These are phyloP conservation scores for Lolium multiflorum DNA, from an alignment of 176 grass and related monocot species.

Conservation along the genomic window DNA sequence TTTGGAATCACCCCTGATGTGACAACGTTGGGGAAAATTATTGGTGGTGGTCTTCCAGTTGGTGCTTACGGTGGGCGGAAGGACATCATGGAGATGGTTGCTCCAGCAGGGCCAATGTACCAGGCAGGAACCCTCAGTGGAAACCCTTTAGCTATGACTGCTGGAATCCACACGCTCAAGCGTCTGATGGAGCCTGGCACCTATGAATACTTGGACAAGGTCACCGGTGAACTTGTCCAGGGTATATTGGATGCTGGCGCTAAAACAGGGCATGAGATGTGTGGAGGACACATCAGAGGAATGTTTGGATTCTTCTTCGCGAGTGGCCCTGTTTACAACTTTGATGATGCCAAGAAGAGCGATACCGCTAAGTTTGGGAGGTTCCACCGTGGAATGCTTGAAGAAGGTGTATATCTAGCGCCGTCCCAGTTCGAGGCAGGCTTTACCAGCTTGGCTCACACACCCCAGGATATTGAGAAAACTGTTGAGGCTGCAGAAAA, in stretches of 20 bases:
- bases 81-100: slow-evolving; percentile 98
- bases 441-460: slow-evolving; percentile 95
- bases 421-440: slow-evolving; percentile 96
- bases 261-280: slow-evolving; percentile 83
- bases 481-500: slow-evolving; percentile 86
- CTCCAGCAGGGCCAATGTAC: slow-evolving; percentile 96
- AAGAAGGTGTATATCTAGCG: slow-evolving; percentile 95
- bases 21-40: slow-evolving; percentile 91
- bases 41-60: slow-evolving; percentile 93
- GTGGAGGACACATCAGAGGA: slow-evolving; percentile 88
- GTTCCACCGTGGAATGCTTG: slow-evolving; percentile 90
- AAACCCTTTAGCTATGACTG: slow-evolving; percentile 98
- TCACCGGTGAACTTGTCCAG: slow-evolving; percentile 72
- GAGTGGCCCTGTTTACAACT: slow-evolving; percentile 79
- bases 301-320: slow-evolving; percentile 97
- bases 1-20: slow-evolving; percentile 94
- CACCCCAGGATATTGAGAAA: slow-evolving; percentile 72
- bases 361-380: slow-evolving; percentile 86
- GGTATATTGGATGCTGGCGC: slow-evolving; percentile 79
- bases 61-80: slow-evolving; percentile 94
- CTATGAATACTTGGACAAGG: slow-evolving; percentile 90
- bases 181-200: slow-evolving; percentile 71
- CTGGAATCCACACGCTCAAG: slow-evolving; percentile 92
- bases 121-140: slow-evolving; percentile 98
- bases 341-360: slow-evolving; percentile 84